These are phyloP conservation scores for Orbilia blumenaviensis DNA, from an alignment of 2,329 filamentous ascomycete genomes.

Conservation along the genomic window DNA sequence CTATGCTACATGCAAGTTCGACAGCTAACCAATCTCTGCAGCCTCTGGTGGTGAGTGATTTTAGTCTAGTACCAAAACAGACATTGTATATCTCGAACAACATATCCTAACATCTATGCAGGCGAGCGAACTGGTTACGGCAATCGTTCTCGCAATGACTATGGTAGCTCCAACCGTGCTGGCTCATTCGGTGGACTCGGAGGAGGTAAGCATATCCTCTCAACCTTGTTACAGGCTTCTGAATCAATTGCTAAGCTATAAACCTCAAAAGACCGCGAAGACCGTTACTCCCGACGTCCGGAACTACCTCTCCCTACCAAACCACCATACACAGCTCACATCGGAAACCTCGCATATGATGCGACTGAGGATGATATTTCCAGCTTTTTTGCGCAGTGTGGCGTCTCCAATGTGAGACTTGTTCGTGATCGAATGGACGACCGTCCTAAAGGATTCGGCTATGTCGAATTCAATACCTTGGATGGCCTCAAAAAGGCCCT, in stretches of 20 bases:
- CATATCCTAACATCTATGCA: constrained; percentile 24
- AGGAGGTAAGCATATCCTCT: constrained; percentile 8
- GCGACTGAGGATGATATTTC: constrained; percentile 82
- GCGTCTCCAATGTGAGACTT: constrained; percentile 89
- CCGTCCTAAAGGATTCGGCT: constrained; percentile 97
- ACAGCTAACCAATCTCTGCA: constrained; percentile 54
- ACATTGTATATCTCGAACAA: neutral
- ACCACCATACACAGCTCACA: constrained; percentile 93
- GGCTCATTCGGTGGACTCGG: constrained; percentile 34
- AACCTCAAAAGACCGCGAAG: constrained; percentile 48
- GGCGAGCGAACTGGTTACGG: constrained; percentile 51
- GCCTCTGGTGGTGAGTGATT: constrained; percentile 34
- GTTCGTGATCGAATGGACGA: constrained; percentile 95
- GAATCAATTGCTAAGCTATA: neutral
- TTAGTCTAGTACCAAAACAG: neutral
- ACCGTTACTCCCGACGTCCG: constrained; percentile 72
- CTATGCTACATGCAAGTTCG: too few relatives aligned
- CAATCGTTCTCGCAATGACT: constrained; percentile 41
- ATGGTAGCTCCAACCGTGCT: constrained; percentile 17
- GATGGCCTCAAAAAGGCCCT: constrained; percentile 93
- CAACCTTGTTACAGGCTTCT: neutral
- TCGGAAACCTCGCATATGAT: constrained; percentile 97
- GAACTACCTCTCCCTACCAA: constrained; percentile 85
- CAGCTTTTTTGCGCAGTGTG: constrained; percentile 84
- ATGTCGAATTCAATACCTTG: constrained; percentile 88